phyloP scores from a whole-genome alignment of 345 rosid species.

The Limnanthes douglasii region DNA sequence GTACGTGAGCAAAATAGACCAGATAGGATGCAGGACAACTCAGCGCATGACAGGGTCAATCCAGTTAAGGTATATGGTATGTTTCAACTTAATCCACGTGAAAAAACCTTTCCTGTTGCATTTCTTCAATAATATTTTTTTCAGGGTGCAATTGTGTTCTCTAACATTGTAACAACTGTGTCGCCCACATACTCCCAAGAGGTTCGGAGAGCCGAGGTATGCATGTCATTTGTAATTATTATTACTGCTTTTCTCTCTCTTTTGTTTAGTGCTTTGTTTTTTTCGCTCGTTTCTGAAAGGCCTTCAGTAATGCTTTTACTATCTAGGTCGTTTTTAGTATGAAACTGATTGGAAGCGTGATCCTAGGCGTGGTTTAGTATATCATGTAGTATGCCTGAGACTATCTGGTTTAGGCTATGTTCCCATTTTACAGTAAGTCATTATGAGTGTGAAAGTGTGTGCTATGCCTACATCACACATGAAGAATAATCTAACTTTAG shows the following conservation, averaged over 20 bases:
- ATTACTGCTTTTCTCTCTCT: neutral
- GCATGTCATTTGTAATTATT: slow-evolving; percentile 1
- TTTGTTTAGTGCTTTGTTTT: neutral
- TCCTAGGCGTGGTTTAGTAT: neutral
- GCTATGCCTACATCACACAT: no score
- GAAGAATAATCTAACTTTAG: no score
- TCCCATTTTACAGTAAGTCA: no score
- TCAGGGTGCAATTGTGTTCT: slow-evolving; percentile 93
- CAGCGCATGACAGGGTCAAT: slow-evolving; percentile 62
- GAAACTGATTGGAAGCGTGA: neutral
- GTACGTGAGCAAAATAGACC: slow-evolving; percentile 76
- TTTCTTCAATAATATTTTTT: slow-evolving; percentile 8
- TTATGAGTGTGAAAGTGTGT: no score
- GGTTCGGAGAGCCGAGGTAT: slow-evolving; percentile 86
- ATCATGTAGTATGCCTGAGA: neutral
- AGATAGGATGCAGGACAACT: slow-evolving; percentile 94
- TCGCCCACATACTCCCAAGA: slow-evolving; percentile 96
- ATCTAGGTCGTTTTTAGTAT: neutral
- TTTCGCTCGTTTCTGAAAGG: no score
- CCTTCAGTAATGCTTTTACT: no score
- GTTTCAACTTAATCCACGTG: slow-evolving; percentile 1
- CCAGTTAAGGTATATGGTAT: slow-evolving; percentile 53
- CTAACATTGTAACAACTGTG: slow-evolving; percentile 93
- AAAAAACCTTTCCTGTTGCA: slow-evolving; percentile 1
- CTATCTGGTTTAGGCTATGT: no score